Evolutionary conservation across 106 monocot species (phyloP).

Genomic region (Dioscorea zingiberensis): DNA sequence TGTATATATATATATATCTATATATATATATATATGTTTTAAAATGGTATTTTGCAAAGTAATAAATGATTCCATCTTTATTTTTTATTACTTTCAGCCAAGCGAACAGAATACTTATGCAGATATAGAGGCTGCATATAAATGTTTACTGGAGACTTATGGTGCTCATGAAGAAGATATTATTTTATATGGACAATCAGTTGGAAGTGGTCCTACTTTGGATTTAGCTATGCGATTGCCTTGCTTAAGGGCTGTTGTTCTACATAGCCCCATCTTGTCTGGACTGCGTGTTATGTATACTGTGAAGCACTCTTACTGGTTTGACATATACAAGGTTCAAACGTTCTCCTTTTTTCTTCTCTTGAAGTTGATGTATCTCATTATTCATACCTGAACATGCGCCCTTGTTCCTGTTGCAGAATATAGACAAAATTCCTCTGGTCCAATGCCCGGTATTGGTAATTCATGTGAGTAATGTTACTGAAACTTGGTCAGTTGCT

Average conservation of each 20-base stretch:
- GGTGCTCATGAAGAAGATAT: constrained; percentile 53
- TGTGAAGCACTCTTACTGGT: constrained; percentile 88
- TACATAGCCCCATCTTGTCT: constrained; percentile 95
- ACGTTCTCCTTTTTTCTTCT: background rate
- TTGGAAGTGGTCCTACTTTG: constrained; percentile 95
- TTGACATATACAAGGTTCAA: constrained; percentile 92
- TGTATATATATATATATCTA: background rate
- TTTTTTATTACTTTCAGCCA: constrained; percentile 42
- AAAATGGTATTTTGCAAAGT: background rate
- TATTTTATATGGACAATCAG: constrained; percentile 94
- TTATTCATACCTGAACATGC: background rate
- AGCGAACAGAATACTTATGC: constrained; percentile 93
- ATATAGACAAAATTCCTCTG: constrained; percentile 83
- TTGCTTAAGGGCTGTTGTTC: constrained; percentile 66
- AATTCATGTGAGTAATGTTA: constrained; percentile 77
- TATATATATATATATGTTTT: background rate
- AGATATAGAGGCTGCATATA: constrained; percentile 78
- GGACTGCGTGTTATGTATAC: constrained; percentile 94
- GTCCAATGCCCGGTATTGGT: constrained; percentile 84
- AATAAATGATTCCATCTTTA: background rate
- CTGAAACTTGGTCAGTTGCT: no score
- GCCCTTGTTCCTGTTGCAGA: constrained; percentile 46
- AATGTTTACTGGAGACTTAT: constrained; percentile 65
- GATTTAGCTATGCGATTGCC: constrained; percentile 63
- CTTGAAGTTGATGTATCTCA: background rate